A percentile compares a stretch with the other conserved stretches of the same genome.
Evolutionary conservation across 192 early-diverging fungal genomes (phyloP).

Genomic region (Mortierella claussenii): DNA sequence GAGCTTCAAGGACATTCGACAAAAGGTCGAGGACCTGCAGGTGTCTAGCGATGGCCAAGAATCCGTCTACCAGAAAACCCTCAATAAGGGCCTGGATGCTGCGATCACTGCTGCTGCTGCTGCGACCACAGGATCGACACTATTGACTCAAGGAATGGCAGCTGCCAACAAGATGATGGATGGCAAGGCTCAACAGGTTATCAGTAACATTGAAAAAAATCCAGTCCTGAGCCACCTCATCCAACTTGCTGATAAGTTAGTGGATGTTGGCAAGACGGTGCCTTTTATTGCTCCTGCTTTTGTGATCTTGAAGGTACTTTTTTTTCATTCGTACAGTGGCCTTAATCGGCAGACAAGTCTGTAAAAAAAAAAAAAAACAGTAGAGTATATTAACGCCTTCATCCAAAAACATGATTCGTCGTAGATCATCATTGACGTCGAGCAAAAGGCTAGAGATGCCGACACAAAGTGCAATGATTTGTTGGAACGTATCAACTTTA

Average conservation of each 20-base stretch:
- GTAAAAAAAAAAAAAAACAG: too few relatives aligned
- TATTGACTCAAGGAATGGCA: slow-evolving; percentile 11
- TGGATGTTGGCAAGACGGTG: slow-evolving; percentile 54
- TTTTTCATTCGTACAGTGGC: too few relatives aligned
- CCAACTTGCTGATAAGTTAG: slow-evolving; percentile 54
- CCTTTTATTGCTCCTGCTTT: slow-evolving; percentile 66
- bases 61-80: not conserved
- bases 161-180: slow-evolving; percentile 12
- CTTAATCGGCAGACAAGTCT: too few relatives aligned
- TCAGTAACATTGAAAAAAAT: slow-evolving; percentile 32
- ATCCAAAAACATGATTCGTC: too few relatives aligned
- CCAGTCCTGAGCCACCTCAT: slow-evolving; percentile 41
- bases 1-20: slow-evolving; percentile 17
- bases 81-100: slow-evolving; percentile 15
- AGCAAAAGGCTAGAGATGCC: slow-evolving; percentile 58
- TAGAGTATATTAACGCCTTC: too few relatives aligned
- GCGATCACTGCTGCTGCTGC: slow-evolving; percentile 5
- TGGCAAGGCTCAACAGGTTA: slow-evolving; percentile 1
- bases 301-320: slow-evolving; percentile 60
- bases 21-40: slow-evolving; percentile 13
- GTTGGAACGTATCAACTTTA: slow-evolving; percentile 66
- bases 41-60: not conserved
- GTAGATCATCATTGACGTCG: slow-evolving; percentile 63
- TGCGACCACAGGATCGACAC: not conserved
- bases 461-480: slow-evolving; percentile 64